These are phyloP conservation scores for Bipolaris bicolor DNA, from an alignment of 2,329 filamentous ascomycete genomes.

Conservation along the genomic window DNA sequence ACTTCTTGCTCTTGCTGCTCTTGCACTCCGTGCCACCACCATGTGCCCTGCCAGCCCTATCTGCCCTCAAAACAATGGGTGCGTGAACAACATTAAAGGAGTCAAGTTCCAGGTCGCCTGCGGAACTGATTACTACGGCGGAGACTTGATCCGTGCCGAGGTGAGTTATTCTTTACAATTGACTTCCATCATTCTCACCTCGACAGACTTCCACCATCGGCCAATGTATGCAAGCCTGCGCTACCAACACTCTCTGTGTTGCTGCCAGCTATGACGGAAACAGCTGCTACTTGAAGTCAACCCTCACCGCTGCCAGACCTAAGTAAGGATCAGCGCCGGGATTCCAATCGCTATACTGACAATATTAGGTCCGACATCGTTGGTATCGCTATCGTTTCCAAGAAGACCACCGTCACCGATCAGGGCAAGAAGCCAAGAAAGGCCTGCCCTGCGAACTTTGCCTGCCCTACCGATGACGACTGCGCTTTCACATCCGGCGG, in stretches of 20 bases:
- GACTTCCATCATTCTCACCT: neutral
- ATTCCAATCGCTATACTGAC: neutral
- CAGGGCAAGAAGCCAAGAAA: neutral
- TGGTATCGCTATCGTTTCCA: neutral
- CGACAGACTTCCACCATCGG: neutral
- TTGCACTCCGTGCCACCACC: constrained; percentile 1
- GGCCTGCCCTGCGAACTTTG: neutral
- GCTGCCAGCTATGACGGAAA: constrained; percentile 2
- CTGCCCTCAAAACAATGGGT: neutral
- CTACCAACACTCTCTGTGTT: neutral
- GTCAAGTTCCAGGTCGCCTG: constrained; percentile 4
- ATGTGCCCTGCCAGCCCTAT: neutral
- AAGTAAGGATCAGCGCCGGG: neutral
- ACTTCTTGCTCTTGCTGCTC: neutral
- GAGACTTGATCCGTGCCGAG: constrained; percentile 1
- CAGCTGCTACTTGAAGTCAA: constrained; percentile 1
- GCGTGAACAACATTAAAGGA: neutral
- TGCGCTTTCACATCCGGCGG: neutral
- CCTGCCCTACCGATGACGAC: neutral
- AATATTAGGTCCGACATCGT: neutral
- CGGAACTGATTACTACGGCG: constrained; percentile 5
- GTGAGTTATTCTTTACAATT: neutral
- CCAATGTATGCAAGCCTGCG: neutral
- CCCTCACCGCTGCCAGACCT: neutral
- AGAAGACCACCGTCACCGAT: neutral